Evolutionary conservation across 805 yeast species (phyloP).

Genomic region (Hanseniaspora vineae): DNA sequence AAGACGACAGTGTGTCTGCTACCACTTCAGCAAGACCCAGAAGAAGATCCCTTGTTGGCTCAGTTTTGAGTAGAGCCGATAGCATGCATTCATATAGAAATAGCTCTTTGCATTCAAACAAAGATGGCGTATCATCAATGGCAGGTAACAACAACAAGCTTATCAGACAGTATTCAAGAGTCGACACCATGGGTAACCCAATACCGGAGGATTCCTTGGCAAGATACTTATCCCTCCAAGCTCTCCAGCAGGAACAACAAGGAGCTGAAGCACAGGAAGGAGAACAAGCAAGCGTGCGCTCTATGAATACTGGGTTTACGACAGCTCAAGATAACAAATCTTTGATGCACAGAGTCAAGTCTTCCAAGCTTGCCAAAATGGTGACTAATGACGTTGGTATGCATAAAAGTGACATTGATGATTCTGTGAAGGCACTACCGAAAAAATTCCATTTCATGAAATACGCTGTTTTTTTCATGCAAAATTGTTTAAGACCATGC

Average conservation of each 20-base stretch:
- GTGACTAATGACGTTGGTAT: constrained; percentile 24
- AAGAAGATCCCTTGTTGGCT: constrained; percentile 1
- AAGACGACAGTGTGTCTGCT: not conserved
- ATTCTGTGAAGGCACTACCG: constrained; percentile 17
- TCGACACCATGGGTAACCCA: constrained; percentile 21
- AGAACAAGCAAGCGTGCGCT: not conserved
- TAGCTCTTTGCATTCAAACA: not conserved
- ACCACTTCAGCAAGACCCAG: not conserved
- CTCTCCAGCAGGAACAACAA: not conserved
- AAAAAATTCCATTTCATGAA: constrained; percentile 19
- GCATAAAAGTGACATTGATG: constrained; percentile 17
- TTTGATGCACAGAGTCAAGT: constrained; percentile 9
- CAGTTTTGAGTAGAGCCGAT: too few relatives aligned
- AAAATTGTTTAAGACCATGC: constrained; percentile 59
- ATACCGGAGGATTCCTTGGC: constrained; percentile 7
- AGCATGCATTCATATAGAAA: too few relatives aligned
- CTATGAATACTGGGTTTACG: not conserved
- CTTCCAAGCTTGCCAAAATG: constrained; percentile 19
- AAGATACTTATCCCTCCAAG: not conserved
- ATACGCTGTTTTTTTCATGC: constrained; percentile 23
- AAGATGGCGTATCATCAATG: not conserved
- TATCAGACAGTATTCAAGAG: constrained; percentile 33
- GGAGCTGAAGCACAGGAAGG: not conserved
- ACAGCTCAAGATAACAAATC: not conserved
- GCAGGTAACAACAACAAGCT: constrained; percentile 33